Evolutionary conservation across 2,329 filamentous ascomycete species (phyloP).

Genomic region (Akanthomyces muscarius): DNA sequence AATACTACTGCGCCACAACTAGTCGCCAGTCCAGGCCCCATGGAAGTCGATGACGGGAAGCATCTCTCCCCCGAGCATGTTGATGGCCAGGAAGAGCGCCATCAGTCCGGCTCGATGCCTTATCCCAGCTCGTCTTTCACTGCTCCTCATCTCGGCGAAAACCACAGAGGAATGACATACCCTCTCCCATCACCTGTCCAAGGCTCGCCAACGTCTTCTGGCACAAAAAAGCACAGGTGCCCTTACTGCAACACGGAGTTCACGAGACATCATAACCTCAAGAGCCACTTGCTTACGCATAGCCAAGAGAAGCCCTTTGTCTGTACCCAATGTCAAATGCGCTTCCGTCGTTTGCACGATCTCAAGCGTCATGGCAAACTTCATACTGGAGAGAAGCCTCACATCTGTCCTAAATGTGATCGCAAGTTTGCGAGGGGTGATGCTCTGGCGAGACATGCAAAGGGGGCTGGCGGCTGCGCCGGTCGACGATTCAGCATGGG

Average conservation of each 20-base stretch:
- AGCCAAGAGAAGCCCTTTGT: slow-evolving; percentile 98
- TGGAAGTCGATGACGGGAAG: slow-evolving; percentile 48
- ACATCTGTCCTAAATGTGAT: slow-evolving; percentile 92
- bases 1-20: slow-evolving; percentile 39
- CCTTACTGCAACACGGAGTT: slow-evolving; percentile 96
- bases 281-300: slow-evolving; percentile 94
- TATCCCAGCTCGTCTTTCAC: slow-evolving; percentile 51
- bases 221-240: slow-evolving; percentile 87
- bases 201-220: slow-evolving; percentile 55
- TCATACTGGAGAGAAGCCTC: slow-evolving; percentile 92
- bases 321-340: slow-evolving; percentile 87
- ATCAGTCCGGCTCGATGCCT: slow-evolving; percentile 47
- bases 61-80: slow-evolving; percentile 36
- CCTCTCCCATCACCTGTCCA: slow-evolving; percentile 46
- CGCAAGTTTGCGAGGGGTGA: slow-evolving; percentile 93
- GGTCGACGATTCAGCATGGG: slow-evolving; percentile 83
- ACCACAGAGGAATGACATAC: slow-evolving; percentile 54
- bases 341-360: slow-evolving; percentile 90
- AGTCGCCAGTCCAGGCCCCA: slow-evolving; percentile 48
- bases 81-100: slow-evolving; percentile 48
- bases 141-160: slow-evolving; percentile 39
- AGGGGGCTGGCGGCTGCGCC: slow-evolving; percentile 91
- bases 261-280: slow-evolving; percentile 94
- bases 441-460: slow-evolving; percentile 89
- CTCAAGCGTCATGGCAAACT: slow-evolving; percentile 94